phyloP scores from a whole-genome alignment of 2,329 filamentous ascomycete genomes.

The Pseudogymnoascus sp. region DNA sequence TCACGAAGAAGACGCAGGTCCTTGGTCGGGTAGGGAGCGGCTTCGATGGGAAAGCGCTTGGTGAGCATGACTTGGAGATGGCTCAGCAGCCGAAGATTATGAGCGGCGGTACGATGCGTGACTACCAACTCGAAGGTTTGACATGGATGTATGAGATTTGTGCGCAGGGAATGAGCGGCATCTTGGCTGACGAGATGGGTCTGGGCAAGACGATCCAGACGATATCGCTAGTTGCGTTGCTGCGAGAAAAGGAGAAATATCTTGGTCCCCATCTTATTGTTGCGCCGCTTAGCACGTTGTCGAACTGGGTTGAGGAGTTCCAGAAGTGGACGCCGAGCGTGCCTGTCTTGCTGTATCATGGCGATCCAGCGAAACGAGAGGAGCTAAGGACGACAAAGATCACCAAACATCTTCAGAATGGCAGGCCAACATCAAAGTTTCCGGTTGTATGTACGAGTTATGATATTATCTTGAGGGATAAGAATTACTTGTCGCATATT shows the following conservation, averaged over 20 bases:
- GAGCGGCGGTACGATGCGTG: constrained; percentile 81
- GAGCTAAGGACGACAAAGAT: constrained; percentile 67
- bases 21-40: constrained; percentile 55
- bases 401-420: constrained; percentile 57
- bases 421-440: constrained; percentile 58
- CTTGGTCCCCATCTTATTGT: constrained; percentile 83
- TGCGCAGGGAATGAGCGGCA: constrained; percentile 58
- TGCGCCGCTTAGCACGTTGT: constrained; percentile 82
- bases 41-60: constrained; percentile 52
- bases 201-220: constrained; percentile 51
- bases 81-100: constrained; percentile 81
- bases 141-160: constrained; percentile 74
- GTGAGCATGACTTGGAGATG: constrained; percentile 64
- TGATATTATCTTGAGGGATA: constrained; percentile 90
- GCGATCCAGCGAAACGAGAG: constrained; percentile 68
- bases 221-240: constrained; percentile 56
- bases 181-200: constrained; percentile 57
- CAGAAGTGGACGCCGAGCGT: constrained; percentile 82
- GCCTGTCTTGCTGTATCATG: constrained; percentile 86
- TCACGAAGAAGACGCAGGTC: constrained; percentile 57
- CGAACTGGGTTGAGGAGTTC: constrained; percentile 96
- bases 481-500: constrained; percentile 71
- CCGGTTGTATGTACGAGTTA: constrained; percentile 93
- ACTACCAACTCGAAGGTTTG: constrained; percentile 88
- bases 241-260: constrained; percentile 79